Evolutionary conservation across 2,329 filamentous ascomycete genomes (phyloP), one percentile per base, ranked within the genome.

Genomic region (Stachybotrys elegans): DNA sequence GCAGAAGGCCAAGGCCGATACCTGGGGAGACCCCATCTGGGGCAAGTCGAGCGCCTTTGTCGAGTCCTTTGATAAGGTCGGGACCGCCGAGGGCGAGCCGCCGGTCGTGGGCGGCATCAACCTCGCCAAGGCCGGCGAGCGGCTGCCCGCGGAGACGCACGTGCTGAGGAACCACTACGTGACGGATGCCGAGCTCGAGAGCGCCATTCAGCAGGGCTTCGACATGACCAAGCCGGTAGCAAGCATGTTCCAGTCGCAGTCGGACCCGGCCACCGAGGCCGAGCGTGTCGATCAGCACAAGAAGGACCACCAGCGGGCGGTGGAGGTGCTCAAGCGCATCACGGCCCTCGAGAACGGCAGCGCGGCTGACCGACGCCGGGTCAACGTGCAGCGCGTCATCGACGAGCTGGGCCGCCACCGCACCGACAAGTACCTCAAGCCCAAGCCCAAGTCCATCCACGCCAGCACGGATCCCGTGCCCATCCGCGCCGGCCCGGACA

Each of bases 321-420:
- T 82, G 21, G 81, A 86, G 53, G 93, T 90, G 9, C 73, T 98
- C 51, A 70, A 75, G 51, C 84, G 91, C 44, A 96, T 98, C 62
- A 79, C 88, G 1, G 78, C 80, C 35, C 71, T 98, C 43, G 76
- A 78, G 32, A 90, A 94, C 57, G 84, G 82, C 55, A 92, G 80
- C 63, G 83, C 79, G 53, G 85, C 86, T 65, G 88, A 95, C 58
- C 79, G 81, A 42, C 82, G 84, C 55, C 84, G 90, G 54, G 81
- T 87, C 59, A 96, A 96, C 61, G 84, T 92, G 54, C 78, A 83
- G 54, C 83, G 89, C 49, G 94, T 91, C 64, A 78, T 98, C 52
- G 79, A 91, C 48, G 84, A 81, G 3, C 96, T 98, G 58, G 93
- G 93, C 40, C 83, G 93, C 40, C 93, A 98, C 73, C 81, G 85